Evolutionary conservation across 805 yeast species (phyloP), one percentile per base, ranked within the genome.

Genomic region (Cyberlindnera meyerae): DNA sequence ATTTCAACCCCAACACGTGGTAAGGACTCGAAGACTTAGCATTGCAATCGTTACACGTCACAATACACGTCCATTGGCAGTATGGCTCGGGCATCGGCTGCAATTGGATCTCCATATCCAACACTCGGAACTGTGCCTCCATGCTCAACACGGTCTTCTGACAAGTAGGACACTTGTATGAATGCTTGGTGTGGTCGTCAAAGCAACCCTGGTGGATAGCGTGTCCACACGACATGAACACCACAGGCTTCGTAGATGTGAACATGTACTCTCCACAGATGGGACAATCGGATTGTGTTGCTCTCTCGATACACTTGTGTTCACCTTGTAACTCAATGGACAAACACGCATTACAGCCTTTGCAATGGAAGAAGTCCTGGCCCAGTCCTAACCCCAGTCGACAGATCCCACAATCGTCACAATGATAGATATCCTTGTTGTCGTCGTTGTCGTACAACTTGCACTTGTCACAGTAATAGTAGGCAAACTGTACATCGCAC

Each of bases 151-250:
- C 77, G 0, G 96, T 82, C 48, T 83, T 77, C 37, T 86, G 80
- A 56, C 97, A 89, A 3, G 85, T 71, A 2, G 97, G 97, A 58
- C 97, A 89, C 57, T 86, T 85, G 67, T 87, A 89, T 12, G 84
- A 77, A 55, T 83, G 87, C 47, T 78, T 73, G n/a, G 85, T 75
- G 56, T 82, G 79, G 46, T 85, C 90, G 43, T 80, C 80, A 57
- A 78, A 88, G 58, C 97, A 89, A 18, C 59, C 53, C 57, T 87
- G 86, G 62, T 89, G 97, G 40, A 89, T 89, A 26, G 95, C 85
- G 61, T 89, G 97, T 2, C 97, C 96, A 62, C 97, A 89, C 33
- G 72, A 67, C 96, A 89, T 87, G 57, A 89, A 88, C 15, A 87
- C 95, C 29, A 88, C 95, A 9, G 87, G 80, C 54, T 68, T 71